Percentiles rank a stretch among this genome's conserved stretches.
Conservation (phyloP, 768 basidiomycete genomes). For the Candolleomyces eurysporus region DNA sequence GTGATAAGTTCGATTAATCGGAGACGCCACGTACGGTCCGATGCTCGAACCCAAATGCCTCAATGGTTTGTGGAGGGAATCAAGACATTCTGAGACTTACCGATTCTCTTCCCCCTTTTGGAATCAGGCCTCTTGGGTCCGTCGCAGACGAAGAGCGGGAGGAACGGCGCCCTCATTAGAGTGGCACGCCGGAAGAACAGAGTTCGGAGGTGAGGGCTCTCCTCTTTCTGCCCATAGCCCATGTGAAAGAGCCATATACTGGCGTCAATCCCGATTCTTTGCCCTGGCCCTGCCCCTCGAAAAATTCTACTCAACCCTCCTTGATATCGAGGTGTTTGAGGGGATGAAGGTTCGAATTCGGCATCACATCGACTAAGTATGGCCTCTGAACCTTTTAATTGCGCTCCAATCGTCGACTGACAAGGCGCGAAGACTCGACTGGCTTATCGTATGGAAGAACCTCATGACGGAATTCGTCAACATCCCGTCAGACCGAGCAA, state of each 20-base stretch:
- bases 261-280: conserved; percentile 86
- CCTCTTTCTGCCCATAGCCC: conserved; percentile 71
- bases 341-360: too few species aligned
- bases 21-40: conserved; percentile 43
- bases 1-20: background rate
- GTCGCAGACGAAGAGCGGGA: conserved; percentile 91
- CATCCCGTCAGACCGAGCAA: too few species aligned
- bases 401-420: too few species aligned
- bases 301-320: too few species aligned
- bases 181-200: conserved; percentile 82
- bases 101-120: conserved; percentile 76
- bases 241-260: conserved; percentile 85
- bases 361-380: too few species aligned
- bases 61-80: conserved; percentile 70
- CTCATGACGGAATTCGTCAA: too few species aligned
- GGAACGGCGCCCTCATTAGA: conserved; percentile 73
- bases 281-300: too few species aligned
- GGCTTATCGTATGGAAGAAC: too few species aligned
- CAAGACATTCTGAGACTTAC: conserved; percentile 59
- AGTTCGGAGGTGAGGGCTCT: conserved; percentile 84
- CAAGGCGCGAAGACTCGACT: too few species aligned
- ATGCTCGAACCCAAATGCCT: conserved; percentile 81
- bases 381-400: too few species aligned
- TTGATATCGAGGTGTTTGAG: too few species aligned
- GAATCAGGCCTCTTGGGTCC: conserved; percentile 79